Conservation (phyloP, 1,284 basidiomycete species). For the Thelephora terrestris region DNA sequence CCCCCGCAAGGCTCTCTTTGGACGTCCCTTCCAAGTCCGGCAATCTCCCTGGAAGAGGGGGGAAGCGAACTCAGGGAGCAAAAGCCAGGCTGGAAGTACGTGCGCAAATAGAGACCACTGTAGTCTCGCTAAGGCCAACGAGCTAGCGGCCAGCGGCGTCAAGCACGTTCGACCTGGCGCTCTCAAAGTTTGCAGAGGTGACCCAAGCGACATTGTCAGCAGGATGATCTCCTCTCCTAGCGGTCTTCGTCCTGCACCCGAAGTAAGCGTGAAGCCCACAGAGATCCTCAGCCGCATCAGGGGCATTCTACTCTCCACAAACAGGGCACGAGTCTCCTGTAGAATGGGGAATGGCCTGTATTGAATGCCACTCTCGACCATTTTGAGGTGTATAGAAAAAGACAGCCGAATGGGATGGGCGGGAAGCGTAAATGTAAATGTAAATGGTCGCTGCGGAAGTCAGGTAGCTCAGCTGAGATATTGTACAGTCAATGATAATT, state of each 20-base stretch:
- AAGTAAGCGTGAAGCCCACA: slow-evolving; percentile 30
- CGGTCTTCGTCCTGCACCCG: slow-evolving; percentile 20
- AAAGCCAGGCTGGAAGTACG: slow-evolving; percentile 21
- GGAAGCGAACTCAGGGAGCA: slow-evolving; percentile 9
- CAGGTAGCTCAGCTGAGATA: too few species aligned
- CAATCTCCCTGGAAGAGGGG: slow-evolving; percentile 14
- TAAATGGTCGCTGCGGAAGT: slow-evolving; percentile 3
- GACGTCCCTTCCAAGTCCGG: slow-evolving; percentile 28
- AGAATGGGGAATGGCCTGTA: slow-evolving; percentile 12
- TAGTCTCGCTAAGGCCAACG: slow-evolving; percentile 60
- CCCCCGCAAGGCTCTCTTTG: slow-evolving; percentile 39
- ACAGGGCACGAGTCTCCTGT: neutral
- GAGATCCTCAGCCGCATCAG: neutral
- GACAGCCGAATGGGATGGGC: slow-evolving; percentile 23
- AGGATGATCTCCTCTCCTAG: too few species aligned
- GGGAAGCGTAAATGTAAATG: slow-evolving; percentile 31
- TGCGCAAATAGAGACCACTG: too few species aligned
- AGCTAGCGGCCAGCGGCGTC: slow-evolving; percentile 40
- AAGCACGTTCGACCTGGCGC: slow-evolving; percentile 52
- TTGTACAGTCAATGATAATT: too few species aligned
- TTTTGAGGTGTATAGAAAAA: slow-evolving; percentile 13
- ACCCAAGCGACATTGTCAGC: too few species aligned
- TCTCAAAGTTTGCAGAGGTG: slow-evolving; percentile 33
- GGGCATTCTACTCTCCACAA: neutral
- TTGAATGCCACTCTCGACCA: too few species aligned